Evolutionary conservation across 2,329 filamentous ascomycete species (phyloP).

Genomic region (Phaeoacremonium minimum): DNA sequence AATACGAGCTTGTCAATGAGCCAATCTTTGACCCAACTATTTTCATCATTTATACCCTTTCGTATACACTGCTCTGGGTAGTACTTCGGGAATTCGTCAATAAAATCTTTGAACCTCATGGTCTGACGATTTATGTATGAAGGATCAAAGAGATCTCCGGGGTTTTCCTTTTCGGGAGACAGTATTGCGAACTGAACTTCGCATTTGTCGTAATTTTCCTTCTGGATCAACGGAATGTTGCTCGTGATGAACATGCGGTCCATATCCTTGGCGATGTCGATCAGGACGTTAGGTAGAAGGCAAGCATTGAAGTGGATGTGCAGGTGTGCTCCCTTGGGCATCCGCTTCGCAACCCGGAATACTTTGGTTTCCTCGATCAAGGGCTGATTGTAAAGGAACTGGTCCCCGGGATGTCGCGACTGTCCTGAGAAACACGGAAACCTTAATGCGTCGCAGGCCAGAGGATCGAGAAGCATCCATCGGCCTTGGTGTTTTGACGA

Average conservation of each 20-base stretch:
- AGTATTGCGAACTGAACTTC: slow-evolving; percentile 60
- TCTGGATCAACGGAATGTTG: slow-evolving; percentile 39
- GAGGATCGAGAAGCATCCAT: too few relatives aligned
- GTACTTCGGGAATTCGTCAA: slow-evolving; percentile 29
- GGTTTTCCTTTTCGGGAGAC: slow-evolving; percentile 21
- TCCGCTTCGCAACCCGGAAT: slow-evolving; percentile 47
- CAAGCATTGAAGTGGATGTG: slow-evolving; percentile 77
- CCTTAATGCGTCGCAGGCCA: too few relatives aligned
- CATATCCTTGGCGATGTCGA: slow-evolving; percentile 50
- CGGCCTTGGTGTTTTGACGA: too few relatives aligned
- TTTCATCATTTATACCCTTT: slow-evolving; percentile 14
- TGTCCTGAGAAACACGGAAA: too few relatives aligned
- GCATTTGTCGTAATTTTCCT: slow-evolving; percentile 38
- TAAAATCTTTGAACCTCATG: slow-evolving; percentile 38
- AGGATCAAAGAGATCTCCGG: slow-evolving; percentile 42
- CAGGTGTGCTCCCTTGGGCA: slow-evolving; percentile 70
- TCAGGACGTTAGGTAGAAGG: slow-evolving; percentile 53
- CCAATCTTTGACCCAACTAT: slow-evolving; percentile 42
- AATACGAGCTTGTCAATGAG: slow-evolving; percentile 59
- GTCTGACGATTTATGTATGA: slow-evolving; percentile 36
- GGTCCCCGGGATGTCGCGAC: too few relatives aligned
- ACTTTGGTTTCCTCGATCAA: slow-evolving; percentile 52
- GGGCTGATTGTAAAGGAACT: slow-evolving; percentile 52
- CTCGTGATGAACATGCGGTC: slow-evolving; percentile 67
- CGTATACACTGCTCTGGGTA: too few relatives aligned